These are phyloP conservation scores for Cucumis variabilis DNA, from an alignment of 331 rosid genomes.

Conservation along the genomic window DNA sequence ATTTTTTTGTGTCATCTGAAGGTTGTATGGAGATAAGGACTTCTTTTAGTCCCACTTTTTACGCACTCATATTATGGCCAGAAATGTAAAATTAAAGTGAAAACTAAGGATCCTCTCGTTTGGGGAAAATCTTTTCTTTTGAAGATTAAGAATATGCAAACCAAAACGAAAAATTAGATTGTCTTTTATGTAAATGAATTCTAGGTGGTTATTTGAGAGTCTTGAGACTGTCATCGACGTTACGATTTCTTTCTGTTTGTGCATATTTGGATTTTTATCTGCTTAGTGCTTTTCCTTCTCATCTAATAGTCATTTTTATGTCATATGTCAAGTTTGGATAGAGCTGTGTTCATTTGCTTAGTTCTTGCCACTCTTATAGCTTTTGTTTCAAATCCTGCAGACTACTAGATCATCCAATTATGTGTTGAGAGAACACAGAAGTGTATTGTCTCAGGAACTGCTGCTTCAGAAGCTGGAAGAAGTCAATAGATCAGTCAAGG, in stretches of 20 bases:
- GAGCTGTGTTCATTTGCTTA: neutral
- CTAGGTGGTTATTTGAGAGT: neutral
- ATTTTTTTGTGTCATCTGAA: neutral
- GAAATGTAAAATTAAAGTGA: neutral
- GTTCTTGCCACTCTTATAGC: constrained; percentile 11
- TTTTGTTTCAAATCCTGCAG: constrained; percentile 44
- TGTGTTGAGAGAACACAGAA: constrained; percentile 58
- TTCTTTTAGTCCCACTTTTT: neutral
- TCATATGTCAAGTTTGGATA: neutral
- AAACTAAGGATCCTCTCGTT: neutral
- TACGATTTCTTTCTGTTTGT: neutral
- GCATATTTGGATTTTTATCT: neutral
- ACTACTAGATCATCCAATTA: constrained; percentile 54
- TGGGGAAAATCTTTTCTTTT: neutral
- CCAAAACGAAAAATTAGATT: neutral
- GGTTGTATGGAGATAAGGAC: neutral
- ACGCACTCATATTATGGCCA: neutral
- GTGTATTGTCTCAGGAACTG: constrained; percentile 52
- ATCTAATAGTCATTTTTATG: neutral
- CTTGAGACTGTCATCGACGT: neutral
- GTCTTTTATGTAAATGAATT: neutral
- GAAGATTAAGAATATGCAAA: neutral
- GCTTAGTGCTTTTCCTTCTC: neutral
- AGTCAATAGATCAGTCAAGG: constrained; percentile 87
- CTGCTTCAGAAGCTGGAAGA: constrained; percentile 82